A percentile compares a stretch with the other conserved stretches of the same genome.
Evolutionary conservation across 768 basidiomycete genomes (phyloP).

Genomic region (Termitomyces sp.): DNA sequence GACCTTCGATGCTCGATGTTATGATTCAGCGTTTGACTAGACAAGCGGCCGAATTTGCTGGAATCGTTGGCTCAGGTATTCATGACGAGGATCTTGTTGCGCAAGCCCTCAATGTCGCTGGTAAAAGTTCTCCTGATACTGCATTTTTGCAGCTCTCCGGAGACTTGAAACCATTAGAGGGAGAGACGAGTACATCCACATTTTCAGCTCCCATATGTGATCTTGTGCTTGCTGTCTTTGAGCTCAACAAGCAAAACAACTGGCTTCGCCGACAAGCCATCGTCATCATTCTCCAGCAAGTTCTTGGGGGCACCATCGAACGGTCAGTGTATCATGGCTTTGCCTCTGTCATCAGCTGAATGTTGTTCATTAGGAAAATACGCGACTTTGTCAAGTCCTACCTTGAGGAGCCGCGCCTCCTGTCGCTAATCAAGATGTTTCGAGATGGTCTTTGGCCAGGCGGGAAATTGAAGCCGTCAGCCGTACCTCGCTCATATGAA

Average conservation of each 20-base stretch:
- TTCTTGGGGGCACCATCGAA: constrained; percentile 94
- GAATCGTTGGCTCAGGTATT: constrained; percentile 73
- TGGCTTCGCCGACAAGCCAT: constrained; percentile 96
- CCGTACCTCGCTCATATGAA: constrained; percentile 66
- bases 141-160: constrained; percentile 70
- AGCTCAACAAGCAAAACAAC: constrained; percentile 93
- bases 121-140: constrained; percentile 62
- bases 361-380: constrained; percentile 60
- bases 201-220: constrained; percentile 96
- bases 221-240: constrained; percentile 88
- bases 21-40: constrained; percentile 88
- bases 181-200: constrained; percentile 83
- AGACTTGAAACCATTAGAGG: constrained; percentile 77
- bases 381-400: constrained; percentile 70
- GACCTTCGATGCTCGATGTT: constrained; percentile 92
- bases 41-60: constrained; percentile 87
- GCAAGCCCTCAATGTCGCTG: constrained; percentile 71
- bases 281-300: constrained; percentile 93
- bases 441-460: constrained; percentile 81
- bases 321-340: constrained; percentile 46
- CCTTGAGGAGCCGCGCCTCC: constrained; percentile 66
- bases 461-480: constrained; percentile 64
- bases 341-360: not conserved
- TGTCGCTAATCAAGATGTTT: constrained; percentile 63
- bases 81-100: constrained; percentile 84